These are phyloP conservation scores for Guillardia theta DNA, from an alignment of 78 protist genomes.

Conservation along the genomic window DNA sequence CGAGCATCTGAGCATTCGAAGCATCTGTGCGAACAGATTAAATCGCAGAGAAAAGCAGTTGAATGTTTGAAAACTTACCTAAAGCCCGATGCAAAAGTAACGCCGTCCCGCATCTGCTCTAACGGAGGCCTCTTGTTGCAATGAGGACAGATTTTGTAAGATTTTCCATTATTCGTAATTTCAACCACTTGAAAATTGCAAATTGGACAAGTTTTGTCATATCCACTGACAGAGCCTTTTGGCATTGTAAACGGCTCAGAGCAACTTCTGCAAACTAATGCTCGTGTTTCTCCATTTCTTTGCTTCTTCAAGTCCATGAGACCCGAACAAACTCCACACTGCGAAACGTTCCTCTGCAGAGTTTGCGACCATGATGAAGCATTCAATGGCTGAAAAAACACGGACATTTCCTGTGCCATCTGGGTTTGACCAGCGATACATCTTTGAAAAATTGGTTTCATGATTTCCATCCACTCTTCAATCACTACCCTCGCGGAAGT, in stretches of 20 bases:
- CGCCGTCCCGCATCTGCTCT: not conserved
- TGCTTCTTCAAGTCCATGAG: not conserved
- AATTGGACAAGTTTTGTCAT: not conserved
- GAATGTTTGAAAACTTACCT: not conserved
- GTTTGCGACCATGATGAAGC: not conserved
- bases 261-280: not conserved
- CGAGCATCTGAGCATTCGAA: not conserved
- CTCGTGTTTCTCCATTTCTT: not conserved
- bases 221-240: not conserved
- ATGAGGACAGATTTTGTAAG: not conserved
- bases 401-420: not conserved
- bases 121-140: not conserved
- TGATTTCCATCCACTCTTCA: not conserved
- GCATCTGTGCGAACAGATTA: not conserved
- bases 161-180: not conserved
- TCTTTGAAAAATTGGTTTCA: not conserved
- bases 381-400: not conserved
- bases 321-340: not conserved
- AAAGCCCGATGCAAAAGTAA: not conserved
- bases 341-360: not conserved
- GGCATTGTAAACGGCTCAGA: not conserved
- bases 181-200: slow-evolving; percentile 33
- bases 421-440: not conserved
- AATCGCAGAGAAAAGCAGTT: not conserved
- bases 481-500: not conserved